phyloP scores from a whole-genome alignment of 1,139 yeast genomes.

The Starmera stellimalicola region DNA sequence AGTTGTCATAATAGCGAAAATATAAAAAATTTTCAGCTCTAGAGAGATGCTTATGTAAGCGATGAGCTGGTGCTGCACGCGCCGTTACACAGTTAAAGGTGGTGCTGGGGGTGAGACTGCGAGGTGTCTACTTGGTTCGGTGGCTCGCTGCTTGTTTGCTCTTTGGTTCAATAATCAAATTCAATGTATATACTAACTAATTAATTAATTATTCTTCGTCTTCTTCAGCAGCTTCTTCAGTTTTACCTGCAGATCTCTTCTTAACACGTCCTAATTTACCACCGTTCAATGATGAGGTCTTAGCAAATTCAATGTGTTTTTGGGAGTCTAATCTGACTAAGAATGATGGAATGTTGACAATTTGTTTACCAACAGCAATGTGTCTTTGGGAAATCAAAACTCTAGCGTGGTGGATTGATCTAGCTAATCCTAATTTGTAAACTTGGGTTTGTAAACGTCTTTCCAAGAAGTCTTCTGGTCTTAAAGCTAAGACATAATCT shows the following conservation, averaged over 20 bases:
- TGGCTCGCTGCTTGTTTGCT: too few species aligned
- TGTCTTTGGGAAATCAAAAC: constrained; percentile 98
- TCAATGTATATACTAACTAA: constrained; percentile 2
- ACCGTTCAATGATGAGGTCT: constrained; percentile 99
- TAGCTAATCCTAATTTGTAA: constrained; percentile 99
- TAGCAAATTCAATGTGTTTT: constrained; percentile 99
- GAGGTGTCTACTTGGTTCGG: too few species aligned
- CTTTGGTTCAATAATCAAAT: too few species aligned
- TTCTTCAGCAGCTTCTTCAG: constrained; percentile 50
- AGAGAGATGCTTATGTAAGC: constrained; percentile 1
- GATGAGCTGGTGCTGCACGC: too few species aligned
- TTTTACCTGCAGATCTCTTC: constrained; percentile 78
- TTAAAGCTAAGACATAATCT: constrained; percentile 98
- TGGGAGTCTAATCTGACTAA: constrained; percentile 99
- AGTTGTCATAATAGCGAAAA: not conserved
- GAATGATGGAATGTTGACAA: constrained; percentile 98
- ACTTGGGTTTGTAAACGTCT: constrained; percentile 99
- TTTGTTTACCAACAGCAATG: constrained; percentile 99
- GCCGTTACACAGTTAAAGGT: not conserved
- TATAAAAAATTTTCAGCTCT: not conserved
- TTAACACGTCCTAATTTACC: constrained; percentile 99
- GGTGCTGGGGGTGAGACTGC: not conserved
- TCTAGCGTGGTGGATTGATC: constrained; percentile 99
- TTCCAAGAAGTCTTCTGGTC: constrained; percentile 98
- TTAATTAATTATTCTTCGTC: constrained; percentile 46